Conservation (phyloP, 768 basidiomycete genomes). For the Mycena vulgaris region DNA sequence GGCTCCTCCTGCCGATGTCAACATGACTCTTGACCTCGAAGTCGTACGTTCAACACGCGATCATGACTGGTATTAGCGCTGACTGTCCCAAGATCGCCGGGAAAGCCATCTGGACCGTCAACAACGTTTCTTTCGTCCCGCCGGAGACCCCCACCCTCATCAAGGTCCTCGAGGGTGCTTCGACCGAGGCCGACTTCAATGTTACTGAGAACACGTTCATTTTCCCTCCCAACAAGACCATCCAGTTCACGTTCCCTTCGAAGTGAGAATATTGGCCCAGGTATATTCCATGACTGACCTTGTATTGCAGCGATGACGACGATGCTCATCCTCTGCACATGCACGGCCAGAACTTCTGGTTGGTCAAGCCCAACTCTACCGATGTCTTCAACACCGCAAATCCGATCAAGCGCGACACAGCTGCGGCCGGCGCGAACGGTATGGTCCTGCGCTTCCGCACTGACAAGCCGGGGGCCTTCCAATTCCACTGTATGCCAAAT, state of each 20-base stretch:
- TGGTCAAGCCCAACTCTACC: slow-evolving; percentile 56
- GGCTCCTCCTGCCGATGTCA: slow-evolving; percentile 41
- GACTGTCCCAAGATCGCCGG: slow-evolving; percentile 30
- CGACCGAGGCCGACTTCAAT: slow-evolving; percentile 48
- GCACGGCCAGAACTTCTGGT: slow-evolving; percentile 55
- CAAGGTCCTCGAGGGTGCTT: slow-evolving; percentile 54
- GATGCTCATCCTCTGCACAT: slow-evolving; percentile 43
- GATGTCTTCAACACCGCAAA: slow-evolving; percentile 58
- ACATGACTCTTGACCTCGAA: slow-evolving; percentile 18
- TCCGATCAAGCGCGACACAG: slow-evolving; percentile 57
- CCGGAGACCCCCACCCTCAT: slow-evolving; percentile 41
- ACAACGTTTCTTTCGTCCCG: slow-evolving; percentile 46
- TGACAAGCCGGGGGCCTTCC: slow-evolving; percentile 62
- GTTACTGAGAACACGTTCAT: slow-evolving; percentile 56
- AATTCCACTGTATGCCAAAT: too few species aligned
- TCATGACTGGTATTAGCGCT: slow-evolving; percentile 40
- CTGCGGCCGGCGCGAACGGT: slow-evolving; percentile 39
- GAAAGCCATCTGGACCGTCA: slow-evolving; percentile 52
- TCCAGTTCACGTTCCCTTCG: slow-evolving; percentile 58
- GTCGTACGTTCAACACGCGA: slow-evolving; percentile 41
- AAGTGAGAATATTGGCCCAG: slow-evolving; percentile 41
- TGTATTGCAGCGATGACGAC: background rate
- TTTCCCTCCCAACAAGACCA: slow-evolving; percentile 53
- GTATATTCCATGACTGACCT: background rate
- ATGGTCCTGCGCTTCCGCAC: slow-evolving; percentile 66